Base-by-base conservation (phyloP, 202 grass and related monocot genomes). In the Musa balbisiana region DNA sequence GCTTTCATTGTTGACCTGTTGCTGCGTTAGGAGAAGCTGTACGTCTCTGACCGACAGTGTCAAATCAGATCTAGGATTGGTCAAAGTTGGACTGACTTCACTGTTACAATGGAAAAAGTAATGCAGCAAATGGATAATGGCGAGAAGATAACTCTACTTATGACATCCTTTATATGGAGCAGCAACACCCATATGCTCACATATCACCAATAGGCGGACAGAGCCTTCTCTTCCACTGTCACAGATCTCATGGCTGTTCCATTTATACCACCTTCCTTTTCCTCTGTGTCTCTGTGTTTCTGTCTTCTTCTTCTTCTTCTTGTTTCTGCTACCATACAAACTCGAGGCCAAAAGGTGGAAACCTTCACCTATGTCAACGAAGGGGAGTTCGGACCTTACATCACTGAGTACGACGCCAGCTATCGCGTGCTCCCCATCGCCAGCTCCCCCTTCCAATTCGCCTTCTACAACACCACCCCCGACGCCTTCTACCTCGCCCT, bases 391-490 rank as follows among this genome's bases (percentile, higher is more conserved):
- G 83, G 78, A 2, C 83, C 83, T 29, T 85, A 77, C 78, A 55
- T 81, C 50, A 78, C 83, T 0, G 83, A 85, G 69, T 85, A 85
- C 73, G 73, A 29, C 54, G 83, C 83, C 56, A 59, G 76, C 73
- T 85, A 85, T 71, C 83, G 83, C 51, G 78, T 81, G 14, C 78
- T 85, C 54, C 79, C 79, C 27, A 52, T 77, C 6, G 24, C 19
- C 51, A 64, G 53, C 1, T 84, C 77, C 50, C 83, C 83, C 2
- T 84, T 84, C 64, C 77, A 84, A 53, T 66, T 85, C 68, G 79
- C 79, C 13, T 85, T 85, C 75, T 85, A 85, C 83, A 85, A 85
- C 79, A 81, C 83, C 74, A 81, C 83, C 0, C 79, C 73, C 4
- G 73, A 59, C 63, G 66, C 49, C 55, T 85, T 85, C 73, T 85